Evolutionary conservation across 2,329 filamentous ascomycete genomes (phyloP).

Genomic region (Alternaria novae-zelandiae): DNA sequence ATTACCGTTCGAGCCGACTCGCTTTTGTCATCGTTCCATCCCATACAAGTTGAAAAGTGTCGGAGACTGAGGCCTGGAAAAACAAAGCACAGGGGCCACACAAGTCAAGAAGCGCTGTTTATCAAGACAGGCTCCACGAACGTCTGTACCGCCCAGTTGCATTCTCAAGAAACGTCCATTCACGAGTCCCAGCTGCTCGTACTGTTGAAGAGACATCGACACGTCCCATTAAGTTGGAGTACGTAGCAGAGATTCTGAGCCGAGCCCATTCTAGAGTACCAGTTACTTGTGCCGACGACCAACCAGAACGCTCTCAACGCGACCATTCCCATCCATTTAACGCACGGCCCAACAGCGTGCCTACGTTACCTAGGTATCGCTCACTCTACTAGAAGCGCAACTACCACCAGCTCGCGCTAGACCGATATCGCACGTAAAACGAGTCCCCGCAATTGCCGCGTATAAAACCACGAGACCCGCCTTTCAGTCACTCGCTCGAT

Average conservation of each 20-base stretch:
- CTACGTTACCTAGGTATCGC: constrained; percentile 8
- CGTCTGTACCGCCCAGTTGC: not conserved
- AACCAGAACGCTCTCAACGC: not conserved
- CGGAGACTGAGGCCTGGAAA: not conserved
- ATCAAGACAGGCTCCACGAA: not conserved
- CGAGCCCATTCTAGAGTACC: not conserved
- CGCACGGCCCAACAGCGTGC: constrained; percentile 7
- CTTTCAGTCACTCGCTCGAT: not conserved
- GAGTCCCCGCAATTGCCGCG: not conserved
- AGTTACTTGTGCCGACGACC: not conserved
- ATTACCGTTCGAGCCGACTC: not conserved
- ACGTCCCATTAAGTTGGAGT: constrained; percentile 30
- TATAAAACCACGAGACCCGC: not conserved
- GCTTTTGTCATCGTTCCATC: not conserved
- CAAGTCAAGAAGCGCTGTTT: not conserved
- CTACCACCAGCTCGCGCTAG: constrained; percentile 6
- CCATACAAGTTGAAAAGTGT: not conserved
- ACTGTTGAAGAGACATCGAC: not conserved
- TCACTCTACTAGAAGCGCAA: constrained; percentile 6
- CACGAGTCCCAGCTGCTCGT: not conserved
- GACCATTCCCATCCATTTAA: not conserved
- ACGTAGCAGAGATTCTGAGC: constrained; percentile 12
- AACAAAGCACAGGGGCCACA: not conserved
- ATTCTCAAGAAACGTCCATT: not conserved
- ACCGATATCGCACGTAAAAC: not conserved